Percentiles rank a stretch among this genome's conserved stretches.
These are phyloP conservation scores for Ceratobasidium papillatum DNA, from an alignment of 1,284 basidiomycete genomes.

Conservation along the genomic window DNA sequence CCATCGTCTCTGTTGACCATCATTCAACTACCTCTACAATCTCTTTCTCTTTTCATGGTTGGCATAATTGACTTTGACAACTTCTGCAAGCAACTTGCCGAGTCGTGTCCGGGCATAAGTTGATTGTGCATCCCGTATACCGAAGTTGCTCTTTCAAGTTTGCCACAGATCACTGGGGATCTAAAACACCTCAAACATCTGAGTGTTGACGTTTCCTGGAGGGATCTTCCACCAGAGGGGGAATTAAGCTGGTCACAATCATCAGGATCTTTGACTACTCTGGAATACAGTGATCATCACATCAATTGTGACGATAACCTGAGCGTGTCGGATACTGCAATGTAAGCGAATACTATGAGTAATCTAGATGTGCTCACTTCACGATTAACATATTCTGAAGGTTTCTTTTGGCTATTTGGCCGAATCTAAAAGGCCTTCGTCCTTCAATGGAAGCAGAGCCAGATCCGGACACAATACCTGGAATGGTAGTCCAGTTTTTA, in stretches of 20 bases:
- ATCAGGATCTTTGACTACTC: background rate
- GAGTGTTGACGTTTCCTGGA: background rate
- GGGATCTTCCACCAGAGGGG: background rate
- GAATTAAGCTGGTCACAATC: background rate
- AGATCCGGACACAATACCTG: too few species aligned
- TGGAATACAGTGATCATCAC: background rate
- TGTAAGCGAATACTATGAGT: background rate
- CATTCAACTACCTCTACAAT: background rate
- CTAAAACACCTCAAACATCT: background rate
- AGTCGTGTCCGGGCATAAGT: background rate
- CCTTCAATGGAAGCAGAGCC: too few species aligned
- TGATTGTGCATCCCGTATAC: background rate
- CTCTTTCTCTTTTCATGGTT: background rate
- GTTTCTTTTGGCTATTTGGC: background rate
- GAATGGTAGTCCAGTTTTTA: too few species aligned
- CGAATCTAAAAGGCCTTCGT: background rate
- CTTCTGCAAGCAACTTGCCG: background rate
- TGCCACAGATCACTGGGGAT: background rate
- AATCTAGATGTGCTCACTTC: background rate
- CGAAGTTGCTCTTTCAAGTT: background rate
- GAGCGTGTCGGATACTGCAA: background rate
- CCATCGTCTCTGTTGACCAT: background rate
- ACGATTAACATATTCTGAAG: background rate
- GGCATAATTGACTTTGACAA: background rate
- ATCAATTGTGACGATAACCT: background rate